Conservation (phyloP, 805 yeast species). For the Teunomyces pallodes region DNA sequence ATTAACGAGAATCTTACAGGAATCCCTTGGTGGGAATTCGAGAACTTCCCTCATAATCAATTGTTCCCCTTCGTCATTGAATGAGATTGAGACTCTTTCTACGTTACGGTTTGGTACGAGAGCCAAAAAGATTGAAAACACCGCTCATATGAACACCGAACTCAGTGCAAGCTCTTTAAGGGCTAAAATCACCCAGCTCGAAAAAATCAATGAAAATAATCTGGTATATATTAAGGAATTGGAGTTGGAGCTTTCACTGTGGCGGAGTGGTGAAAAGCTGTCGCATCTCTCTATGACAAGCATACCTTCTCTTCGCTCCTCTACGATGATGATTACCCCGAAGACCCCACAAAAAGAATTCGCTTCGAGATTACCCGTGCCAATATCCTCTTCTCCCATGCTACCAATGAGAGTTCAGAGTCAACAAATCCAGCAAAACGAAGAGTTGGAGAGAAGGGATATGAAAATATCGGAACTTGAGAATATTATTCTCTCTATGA, state of each 20-base stretch:
- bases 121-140: conserved; percentile 65
- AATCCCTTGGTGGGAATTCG: conserved; percentile 80
- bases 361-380: conserved; percentile 10
- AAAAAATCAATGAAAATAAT: conserved; percentile 28
- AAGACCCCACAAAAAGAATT: conserved; percentile 14
- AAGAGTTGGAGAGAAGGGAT: conserved; percentile 27
- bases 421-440: conserved; percentile 9
- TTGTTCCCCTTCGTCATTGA: conserved; percentile 61
- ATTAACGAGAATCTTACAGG: conserved; percentile 73
- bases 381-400: conserved; percentile 9
- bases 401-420: not conserved
- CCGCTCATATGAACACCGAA: conserved; percentile 62
- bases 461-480: conserved; percentile 30
- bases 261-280: conserved; percentile 31
- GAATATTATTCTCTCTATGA: conserved; percentile 24
- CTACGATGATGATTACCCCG: conserved; percentile 8
- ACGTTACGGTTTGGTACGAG: conserved; percentile 73
- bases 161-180: conserved; percentile 49
- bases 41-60: conserved; percentile 71
- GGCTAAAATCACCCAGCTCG: conserved; percentile 35
- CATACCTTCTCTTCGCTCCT: conserved; percentile 7
- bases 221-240: conserved; percentile 35
- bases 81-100: conserved; percentile 65
- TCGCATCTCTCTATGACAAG: conserved; percentile 4
- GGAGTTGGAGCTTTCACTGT: conserved; percentile 37